Evolutionary conservation across 305 asterid genomes (phyloP).

Genomic region (Fraxinus latifolia): DNA sequence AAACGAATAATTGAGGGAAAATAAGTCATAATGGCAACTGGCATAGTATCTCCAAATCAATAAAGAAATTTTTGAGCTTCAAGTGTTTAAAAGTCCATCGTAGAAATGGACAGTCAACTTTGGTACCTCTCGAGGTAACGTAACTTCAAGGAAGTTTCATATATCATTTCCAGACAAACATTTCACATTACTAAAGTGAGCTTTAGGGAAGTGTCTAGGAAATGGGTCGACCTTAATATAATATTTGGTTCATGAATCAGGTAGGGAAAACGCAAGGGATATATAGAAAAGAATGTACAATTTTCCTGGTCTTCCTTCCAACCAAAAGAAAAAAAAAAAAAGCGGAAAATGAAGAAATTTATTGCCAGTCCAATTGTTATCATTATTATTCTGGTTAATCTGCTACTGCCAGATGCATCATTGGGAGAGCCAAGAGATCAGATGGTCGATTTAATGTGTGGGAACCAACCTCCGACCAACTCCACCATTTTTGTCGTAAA

Average conservation of each 20-base stretch:
- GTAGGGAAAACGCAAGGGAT: background rate
- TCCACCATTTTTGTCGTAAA: background rate
- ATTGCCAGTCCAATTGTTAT: background rate
- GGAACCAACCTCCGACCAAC: background rate
- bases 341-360: background rate
- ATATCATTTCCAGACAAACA: too few relatives aligned
- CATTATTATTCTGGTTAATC: background rate
- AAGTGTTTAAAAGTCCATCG: too few relatives aligned
- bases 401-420: conserved; percentile 17
- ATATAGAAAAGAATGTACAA: too few relatives aligned
- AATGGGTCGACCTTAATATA: too few relatives aligned
- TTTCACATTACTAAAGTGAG: too few relatives aligned
- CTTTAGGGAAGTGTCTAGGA: too few relatives aligned
- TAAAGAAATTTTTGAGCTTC: too few relatives aligned
- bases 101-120: background rate
- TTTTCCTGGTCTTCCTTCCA: background rate
- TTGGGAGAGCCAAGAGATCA: conserved; percentile 8
- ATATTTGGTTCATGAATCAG: background rate
- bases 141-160: background rate
- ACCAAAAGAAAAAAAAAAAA: background rate
- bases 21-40: too few relatives aligned
- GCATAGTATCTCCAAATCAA: too few relatives aligned
- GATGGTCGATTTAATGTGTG: conserved; percentile 17
- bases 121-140: background rate
- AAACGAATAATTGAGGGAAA: too few relatives aligned